Evolutionary conservation across 2,329 filamentous ascomycete genomes (phyloP).

Genomic region (Blastomyces gilchristii): DNA sequence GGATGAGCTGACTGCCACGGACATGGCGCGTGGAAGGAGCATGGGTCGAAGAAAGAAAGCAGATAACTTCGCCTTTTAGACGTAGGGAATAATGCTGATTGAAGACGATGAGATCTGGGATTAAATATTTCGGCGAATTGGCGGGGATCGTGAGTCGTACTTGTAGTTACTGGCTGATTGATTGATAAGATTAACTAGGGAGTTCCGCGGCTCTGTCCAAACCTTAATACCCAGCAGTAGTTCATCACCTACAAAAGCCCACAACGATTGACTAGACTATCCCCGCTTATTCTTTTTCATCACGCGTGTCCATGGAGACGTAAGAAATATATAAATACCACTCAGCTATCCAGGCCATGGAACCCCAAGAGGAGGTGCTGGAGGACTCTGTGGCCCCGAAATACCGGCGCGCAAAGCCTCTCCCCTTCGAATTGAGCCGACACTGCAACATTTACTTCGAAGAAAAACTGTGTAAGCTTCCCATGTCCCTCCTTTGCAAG

Average conservation of each 20-base stretch:
- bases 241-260: too few relatives aligned
- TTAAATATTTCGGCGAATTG: too few relatives aligned
- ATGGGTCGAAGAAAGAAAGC: not conserved
- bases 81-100: not conserved
- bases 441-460: slow-evolving; percentile 65
- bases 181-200: not conserved
- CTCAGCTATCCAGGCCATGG: not conserved
- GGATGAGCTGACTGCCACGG: slow-evolving; percentile 16
- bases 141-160: too few relatives aligned
- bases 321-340: not conserved
- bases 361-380: not conserved
- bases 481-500: slow-evolving; percentile 5
- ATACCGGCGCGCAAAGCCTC: slow-evolving; percentile 46
- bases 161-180: too few relatives aligned
- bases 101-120: not conserved
- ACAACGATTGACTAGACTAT: not conserved
- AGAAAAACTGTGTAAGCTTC: slow-evolving; percentile 55
- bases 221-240: too few relatives aligned
- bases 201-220: too few relatives aligned
- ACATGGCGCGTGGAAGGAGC: slow-evolving; percentile 6
- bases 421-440: slow-evolving; percentile 55
- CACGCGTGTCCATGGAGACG: not conserved
- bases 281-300: not conserved
- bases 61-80: not conserved
- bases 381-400: not conserved